A percentile compares a stretch with the other conserved stretches of the same genome.
These are phyloP conservation scores for Gilbertella persicaria DNA, from an alignment of 371 early-diverging fungal genomes.

Conservation along the genomic window DNA sequence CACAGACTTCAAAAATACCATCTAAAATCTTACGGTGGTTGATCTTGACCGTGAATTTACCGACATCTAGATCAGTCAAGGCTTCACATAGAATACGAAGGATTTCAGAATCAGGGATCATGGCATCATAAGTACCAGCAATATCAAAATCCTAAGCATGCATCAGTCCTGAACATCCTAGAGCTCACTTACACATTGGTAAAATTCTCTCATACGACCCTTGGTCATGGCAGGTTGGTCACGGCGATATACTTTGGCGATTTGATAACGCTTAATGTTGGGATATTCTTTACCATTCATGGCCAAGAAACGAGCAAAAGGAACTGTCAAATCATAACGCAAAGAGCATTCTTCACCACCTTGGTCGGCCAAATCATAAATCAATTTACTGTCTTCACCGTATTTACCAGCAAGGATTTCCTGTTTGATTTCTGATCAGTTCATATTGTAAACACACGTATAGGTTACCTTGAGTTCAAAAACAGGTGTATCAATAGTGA, in stretches of 20 bases:
- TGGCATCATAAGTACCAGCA: constrained; percentile 93
- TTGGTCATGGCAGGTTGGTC: constrained; percentile 99
- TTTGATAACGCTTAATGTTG: constrained; percentile 97
- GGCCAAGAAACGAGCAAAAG: constrained; percentile 98
- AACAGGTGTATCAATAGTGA: constrained; percentile 99
- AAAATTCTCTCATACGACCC: constrained; percentile 99
- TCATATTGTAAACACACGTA: too few relatives aligned
- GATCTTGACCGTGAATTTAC: constrained; percentile 88
- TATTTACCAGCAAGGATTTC: constrained; percentile 99
- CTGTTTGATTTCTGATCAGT: constrained; percentile 16
- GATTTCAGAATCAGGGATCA: constrained; percentile 98
- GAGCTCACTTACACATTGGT: constrained; percentile 87
- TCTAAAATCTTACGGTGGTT: constrained; percentile 98
- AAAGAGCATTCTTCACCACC: constrained; percentile 98
- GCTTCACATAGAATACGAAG: constrained; percentile 87
- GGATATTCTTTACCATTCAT: constrained; percentile 83
- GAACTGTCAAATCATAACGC: constrained; percentile 99
- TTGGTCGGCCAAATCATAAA: constrained; percentile 98
- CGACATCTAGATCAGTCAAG: constrained; percentile 76
- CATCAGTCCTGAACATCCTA: too few relatives aligned
- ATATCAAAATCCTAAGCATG: constrained; percentile 91
- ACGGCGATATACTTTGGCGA: constrained; percentile 99
- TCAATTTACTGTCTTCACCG: constrained; percentile 99
- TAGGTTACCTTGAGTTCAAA: constrained; percentile 91
- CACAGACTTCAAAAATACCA: constrained; percentile 94